phyloP scores from a whole-genome alignment of 2,329 filamentous ascomycete genomes.

The Phialocephala subalpina region DNA sequence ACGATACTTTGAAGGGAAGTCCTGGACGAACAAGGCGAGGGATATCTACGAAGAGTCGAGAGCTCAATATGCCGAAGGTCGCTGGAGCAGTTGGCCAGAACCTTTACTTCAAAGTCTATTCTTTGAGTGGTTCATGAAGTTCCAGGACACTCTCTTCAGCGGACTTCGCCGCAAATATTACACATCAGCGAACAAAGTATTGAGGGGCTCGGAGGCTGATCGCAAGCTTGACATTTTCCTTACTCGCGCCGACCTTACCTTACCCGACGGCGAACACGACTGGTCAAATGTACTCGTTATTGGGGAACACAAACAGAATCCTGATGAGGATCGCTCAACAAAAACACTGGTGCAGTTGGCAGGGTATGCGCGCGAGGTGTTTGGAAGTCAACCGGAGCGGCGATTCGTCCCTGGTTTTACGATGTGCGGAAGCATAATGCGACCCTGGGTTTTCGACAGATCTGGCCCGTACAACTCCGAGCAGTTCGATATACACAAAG shows the following conservation, averaged over 20 bases:
- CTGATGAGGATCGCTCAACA: slow-evolving; percentile 31
- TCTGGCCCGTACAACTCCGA: slow-evolving; percentile 44
- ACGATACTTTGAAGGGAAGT: slow-evolving; percentile 35
- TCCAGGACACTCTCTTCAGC: slow-evolving; percentile 36
- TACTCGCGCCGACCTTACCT: slow-evolving; percentile 23
- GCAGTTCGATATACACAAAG: slow-evolving; percentile 43
- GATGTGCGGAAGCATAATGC: slow-evolving; percentile 39
- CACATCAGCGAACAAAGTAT: slow-evolving; percentile 39
- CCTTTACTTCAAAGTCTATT: slow-evolving; percentile 35
- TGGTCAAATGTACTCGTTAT: slow-evolving; percentile 37
- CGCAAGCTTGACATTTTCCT: slow-evolving; percentile 40
- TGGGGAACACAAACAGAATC: slow-evolving; percentile 36
- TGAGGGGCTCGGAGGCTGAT: slow-evolving; percentile 37
- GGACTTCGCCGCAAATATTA: slow-evolving; percentile 36
- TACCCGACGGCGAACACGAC: slow-evolving; percentile 31
- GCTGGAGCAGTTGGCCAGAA: slow-evolving; percentile 36
- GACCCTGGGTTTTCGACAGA: slow-evolving; percentile 46
- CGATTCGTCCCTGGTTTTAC: slow-evolving; percentile 44
- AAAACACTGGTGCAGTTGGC: slow-evolving; percentile 39
- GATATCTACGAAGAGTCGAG: slow-evolving; percentile 38
- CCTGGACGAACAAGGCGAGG: slow-evolving; percentile 32
- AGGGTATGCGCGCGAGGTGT: slow-evolving; percentile 39
- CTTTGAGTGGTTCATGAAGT: slow-evolving; percentile 38
- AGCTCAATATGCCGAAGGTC: slow-evolving; percentile 34
- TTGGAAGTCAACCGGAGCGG: slow-evolving; percentile 42